These are phyloP conservation scores for Fusarium duplospermum DNA, from an alignment of 2,329 filamentous ascomycete genomes.

Conservation along the genomic window DNA sequence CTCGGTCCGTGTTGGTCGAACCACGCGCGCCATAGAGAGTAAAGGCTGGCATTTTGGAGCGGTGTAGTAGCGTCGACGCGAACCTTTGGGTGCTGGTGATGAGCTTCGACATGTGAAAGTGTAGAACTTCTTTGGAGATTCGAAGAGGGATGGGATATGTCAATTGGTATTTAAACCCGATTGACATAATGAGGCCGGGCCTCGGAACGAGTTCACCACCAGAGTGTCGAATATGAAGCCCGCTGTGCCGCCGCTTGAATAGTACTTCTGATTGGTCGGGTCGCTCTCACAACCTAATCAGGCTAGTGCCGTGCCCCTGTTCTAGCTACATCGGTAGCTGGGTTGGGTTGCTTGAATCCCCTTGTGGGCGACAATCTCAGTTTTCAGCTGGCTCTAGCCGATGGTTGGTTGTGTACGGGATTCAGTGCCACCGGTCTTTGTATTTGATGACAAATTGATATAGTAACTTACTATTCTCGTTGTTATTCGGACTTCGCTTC, in stretches of 20 bases:
- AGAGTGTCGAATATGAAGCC: not conserved
- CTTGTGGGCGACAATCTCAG: not conserved
- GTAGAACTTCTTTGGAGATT: not conserved
- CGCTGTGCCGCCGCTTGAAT: not conserved
- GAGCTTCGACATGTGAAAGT: constrained; percentile 45
- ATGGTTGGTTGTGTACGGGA: not conserved
- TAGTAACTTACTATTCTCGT: not conserved
- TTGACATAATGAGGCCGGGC: not conserved
- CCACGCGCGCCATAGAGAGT: constrained; percentile 55
- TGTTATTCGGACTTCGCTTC: not conserved
- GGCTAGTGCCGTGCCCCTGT: constrained; percentile 34
- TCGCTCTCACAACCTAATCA: constrained; percentile 48
- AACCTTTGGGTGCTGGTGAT: constrained; percentile 41
- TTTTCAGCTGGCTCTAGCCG: not conserved
- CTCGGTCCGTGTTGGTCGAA: constrained; percentile 57
- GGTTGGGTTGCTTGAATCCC: no score
- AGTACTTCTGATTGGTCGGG: constrained; percentile 42
- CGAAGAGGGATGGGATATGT: not conserved
- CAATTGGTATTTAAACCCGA: constrained; percentile 16
- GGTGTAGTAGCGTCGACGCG: constrained; percentile 44
- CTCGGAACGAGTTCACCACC: not conserved
- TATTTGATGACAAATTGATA: not conserved
- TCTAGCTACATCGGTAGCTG: no score
- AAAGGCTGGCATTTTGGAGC: constrained; percentile 55
- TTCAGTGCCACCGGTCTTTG: not conserved